Percentiles rank a stretch among this genome's conserved stretches.
phyloP scores from a whole-genome alignment of 108 stramenopile genomes.

The Nannochloropsis oceanica region DNA sequence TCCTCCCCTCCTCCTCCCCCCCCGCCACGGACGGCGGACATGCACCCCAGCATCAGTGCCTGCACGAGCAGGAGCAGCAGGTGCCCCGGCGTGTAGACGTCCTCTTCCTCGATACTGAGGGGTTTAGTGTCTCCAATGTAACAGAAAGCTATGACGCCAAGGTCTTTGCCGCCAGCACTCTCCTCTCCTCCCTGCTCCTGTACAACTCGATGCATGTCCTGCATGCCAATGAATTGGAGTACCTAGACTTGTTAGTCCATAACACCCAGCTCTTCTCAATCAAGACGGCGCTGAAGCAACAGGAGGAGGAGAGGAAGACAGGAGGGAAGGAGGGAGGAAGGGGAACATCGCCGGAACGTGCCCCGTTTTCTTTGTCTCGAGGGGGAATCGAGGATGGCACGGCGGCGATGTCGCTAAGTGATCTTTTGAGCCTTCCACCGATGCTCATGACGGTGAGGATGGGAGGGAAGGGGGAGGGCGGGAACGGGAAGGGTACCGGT shows the following conservation, averaged over 20 bases:
- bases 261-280: conserved; percentile 9
- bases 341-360: not conserved
- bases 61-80: not conserved
- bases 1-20: not conserved
- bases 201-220: conserved; percentile 23
- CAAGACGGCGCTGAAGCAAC: not conserved
- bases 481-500: not conserved
- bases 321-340: not conserved
- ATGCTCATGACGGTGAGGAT: not conserved
- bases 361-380: not conserved
- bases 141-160: conserved; percentile 13
- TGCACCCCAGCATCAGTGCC: not conserved
- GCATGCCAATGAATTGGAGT: conserved; percentile 11
- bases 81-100: not conserved
- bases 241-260: conserved; percentile 13
- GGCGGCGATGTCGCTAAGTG: not conserved
- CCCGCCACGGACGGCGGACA: not conserved
- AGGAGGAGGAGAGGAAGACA: not conserved
- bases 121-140: not conserved
- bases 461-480: not conserved
- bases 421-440: not conserved
- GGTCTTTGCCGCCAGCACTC: conserved; percentile 7
- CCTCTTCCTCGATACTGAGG: conserved; percentile 27
- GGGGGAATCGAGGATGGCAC: not conserved
- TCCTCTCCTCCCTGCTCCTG: conserved; percentile 17